Evolutionary conservation across 2,329 filamentous ascomycete species (phyloP), one percentile per base, ranked within the genome.

Genomic region (Raffaelea ambrosiae): DNA sequence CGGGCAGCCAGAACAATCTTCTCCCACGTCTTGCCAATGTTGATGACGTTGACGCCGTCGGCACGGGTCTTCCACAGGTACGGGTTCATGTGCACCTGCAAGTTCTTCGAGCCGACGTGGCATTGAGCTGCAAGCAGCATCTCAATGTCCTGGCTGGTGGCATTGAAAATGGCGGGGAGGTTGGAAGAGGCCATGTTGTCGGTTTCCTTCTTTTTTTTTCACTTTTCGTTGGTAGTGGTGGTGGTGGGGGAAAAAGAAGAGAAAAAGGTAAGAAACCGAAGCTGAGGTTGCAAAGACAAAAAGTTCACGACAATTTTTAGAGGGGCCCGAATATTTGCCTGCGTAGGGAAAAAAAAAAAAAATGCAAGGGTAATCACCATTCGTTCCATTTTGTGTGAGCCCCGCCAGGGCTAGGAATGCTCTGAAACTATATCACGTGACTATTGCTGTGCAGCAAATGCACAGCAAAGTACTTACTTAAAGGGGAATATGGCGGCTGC

Each of bases 21-120:
- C 83, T 98, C 93, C 89, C 90, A 98, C 75, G 93, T 98, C 88
- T 98, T 98, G 79, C 91, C 90, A 74, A 98, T 88, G 84, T 98
- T 98, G 74, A 98, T 81, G 61, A 98, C 82, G 73, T 98, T 98
- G 78, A 98, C 85, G 76, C 93, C 93, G 66, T 98, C 94, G 59
- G 88, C 85, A 69, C 93, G 88, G 71, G 89, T 95, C 86, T 98
- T 98, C 91, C 91, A 98, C 67, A 98, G 85, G 81, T 98, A 98
- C 62, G 89, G 59, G 55, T 59, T 58, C 61, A 96, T 97, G 81
- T 97, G 90, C 69, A 94, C 88, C 82, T 97, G 93, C 65, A 98
- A 73, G 84, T 98, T 98, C 88, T 97, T 97, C 76, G 85, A 88
- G 66, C 93, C 93, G 64, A 97, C 83, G 76, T 98, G 94, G 76